A percentile compares a stretch with the other conserved stretches of the same genome.
phyloP scores from a whole-genome alignment of 2,329 filamentous ascomycete genomes.

The Exophiala spinifera region DNA sequence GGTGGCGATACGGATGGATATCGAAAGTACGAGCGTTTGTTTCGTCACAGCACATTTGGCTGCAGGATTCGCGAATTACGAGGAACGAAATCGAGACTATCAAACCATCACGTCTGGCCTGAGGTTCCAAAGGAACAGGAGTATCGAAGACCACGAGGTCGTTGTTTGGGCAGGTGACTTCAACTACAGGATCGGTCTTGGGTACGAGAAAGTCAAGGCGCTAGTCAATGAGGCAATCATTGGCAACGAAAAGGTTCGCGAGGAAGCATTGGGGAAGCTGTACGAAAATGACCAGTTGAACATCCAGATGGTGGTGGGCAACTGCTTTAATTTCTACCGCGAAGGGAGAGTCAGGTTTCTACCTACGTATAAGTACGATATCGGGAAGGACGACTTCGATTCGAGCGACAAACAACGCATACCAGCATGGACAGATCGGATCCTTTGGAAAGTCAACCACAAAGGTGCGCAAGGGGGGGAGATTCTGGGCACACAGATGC shows the following conservation, averaged over 20 bases:
- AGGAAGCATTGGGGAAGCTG: constrained; percentile 17
- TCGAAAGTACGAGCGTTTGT: constrained; percentile 86
- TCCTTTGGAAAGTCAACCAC: constrained; percentile 64
- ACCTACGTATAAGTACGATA: constrained; percentile 94
- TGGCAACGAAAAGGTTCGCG: constrained; percentile 80
- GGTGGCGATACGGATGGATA: constrained; percentile 93
- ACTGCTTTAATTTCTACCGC: constrained; percentile 86
- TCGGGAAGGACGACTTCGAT: constrained; percentile 85
- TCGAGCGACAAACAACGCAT: constrained; percentile 90
- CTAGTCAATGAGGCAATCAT: constrained; percentile 71
- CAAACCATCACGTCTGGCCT: constrained; percentile 81
- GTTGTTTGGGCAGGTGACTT: constrained; percentile 97
- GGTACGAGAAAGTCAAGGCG: constrained; percentile 71
- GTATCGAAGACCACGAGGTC: constrained; percentile 87
- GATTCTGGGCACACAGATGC: constrained; percentile 65
- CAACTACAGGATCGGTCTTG: constrained; percentile 91
- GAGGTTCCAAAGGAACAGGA: constrained; percentile 83
- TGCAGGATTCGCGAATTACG: constrained; percentile 93
- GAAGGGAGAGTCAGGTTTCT: constrained; percentile 84
- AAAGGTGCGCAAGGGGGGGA: constrained; percentile 20
- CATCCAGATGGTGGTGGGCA: constrained; percentile 89
- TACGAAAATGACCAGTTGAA: constrained; percentile 62
- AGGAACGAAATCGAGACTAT: constrained; percentile 92
- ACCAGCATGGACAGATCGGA: constrained; percentile 94
- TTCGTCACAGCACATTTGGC: constrained; percentile 96